Base-by-base conservation (phyloP, 2,329 filamentous ascomycete species). In the Diaporthe vexans region DNA sequence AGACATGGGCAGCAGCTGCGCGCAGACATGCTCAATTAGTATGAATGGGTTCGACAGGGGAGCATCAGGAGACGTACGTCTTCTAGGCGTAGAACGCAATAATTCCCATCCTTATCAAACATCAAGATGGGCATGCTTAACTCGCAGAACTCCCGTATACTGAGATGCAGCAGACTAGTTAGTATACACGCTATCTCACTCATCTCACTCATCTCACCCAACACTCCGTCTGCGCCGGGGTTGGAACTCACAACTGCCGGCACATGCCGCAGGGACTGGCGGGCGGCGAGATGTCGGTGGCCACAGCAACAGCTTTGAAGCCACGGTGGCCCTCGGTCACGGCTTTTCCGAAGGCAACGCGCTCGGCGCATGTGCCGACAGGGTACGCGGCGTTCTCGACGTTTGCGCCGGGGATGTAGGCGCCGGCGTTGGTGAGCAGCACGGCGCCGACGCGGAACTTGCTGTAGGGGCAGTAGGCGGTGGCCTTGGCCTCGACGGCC, bases 371-470 rank as follows among this genome's bases (percentile, higher is more conserved):
- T 3, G 94, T 97, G n/a, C 95, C 95, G 8, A 98, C 95, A 0
- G 97, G 96, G 82, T 97, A 98, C 37, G 93, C 88, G 1, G 95
- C 95, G 82, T 98, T 98, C 85, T 99, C 97, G 76, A 98, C 91
- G 81, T 98, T 98, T 76, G 94, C 95, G 72, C 97, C 97, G 59
- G 89, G 86, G 73, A 95, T 88, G 78, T 88, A 91, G 82, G 82
- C 76, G 73, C 75, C 78, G 67, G 73, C 74, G 15, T 65, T 68
- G 9, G 91, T 88, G 76, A 98, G 91, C 75, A 98, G 84, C 46
- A 94, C 92, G 67, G 94, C 93, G 76, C 97, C 97, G 76, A 99
- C 97, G 77, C 92, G 94, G 88, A 98, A 99, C 75, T 93, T 90
- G 79, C 94, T 97, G 88, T 98, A 98, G 4, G 94, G 95, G 90